Conservation (phyloP, 2,329 filamentous ascomycete genomes). For the Colletotrichum lentis region DNA sequence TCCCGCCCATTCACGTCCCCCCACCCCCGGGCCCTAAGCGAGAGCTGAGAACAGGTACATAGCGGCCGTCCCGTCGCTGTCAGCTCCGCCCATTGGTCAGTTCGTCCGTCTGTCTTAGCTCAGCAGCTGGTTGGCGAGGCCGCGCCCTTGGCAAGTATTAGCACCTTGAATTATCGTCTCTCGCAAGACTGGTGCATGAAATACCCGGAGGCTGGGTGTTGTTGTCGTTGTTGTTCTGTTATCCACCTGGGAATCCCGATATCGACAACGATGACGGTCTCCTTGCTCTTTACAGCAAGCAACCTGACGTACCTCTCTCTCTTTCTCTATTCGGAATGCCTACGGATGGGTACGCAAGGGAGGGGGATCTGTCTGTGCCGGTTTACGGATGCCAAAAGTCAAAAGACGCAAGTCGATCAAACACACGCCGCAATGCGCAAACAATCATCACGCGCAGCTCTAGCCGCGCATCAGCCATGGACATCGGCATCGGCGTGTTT, state of each 20-base stretch:
- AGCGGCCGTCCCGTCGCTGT: conserved; percentile 1
- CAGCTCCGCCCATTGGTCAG: not conserved
- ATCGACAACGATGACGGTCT: not conserved
- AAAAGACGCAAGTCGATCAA: not conserved
- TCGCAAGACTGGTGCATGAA: no score
- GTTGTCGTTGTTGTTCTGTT: no score
- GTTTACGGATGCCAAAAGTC: no score
- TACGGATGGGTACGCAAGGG: no score
- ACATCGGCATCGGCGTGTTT: conserved; percentile 14
- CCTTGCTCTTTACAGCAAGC: not conserved
- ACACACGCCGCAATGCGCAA: conserved; percentile 14
- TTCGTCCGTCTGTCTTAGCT: conserved; percentile 1
- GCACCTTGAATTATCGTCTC: not conserved
- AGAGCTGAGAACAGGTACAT: not conserved
- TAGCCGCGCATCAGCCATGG: conserved; percentile 12
- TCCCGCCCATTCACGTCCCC: not conserved
- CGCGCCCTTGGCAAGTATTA: not conserved
- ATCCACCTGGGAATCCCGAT: no score
- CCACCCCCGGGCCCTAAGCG: no score
- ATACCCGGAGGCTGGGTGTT: not conserved
- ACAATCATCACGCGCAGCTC: conserved; percentile 21
- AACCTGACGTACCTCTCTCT: no score
- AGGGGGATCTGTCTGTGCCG: no score
- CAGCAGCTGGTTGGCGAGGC: not conserved
- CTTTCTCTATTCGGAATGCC: no score